Conservation (phyloP, 768 basidiomycete species). For the Pisolithus albus region DNA sequence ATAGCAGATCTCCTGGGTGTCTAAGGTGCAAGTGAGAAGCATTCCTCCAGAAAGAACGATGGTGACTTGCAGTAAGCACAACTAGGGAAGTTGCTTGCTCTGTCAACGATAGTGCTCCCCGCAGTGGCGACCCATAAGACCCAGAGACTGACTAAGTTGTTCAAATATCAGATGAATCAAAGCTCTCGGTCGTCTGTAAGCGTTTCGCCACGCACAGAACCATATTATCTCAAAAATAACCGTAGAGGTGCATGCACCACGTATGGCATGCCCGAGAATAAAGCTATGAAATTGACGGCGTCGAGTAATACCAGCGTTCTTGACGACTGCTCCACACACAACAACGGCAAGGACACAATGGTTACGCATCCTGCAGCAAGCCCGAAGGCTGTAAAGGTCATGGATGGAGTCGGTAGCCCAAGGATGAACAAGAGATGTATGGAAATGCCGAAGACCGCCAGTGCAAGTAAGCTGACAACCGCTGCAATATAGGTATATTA, state of each 20-base stretch:
- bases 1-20: slow-evolving; percentile 8
- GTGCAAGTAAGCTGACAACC: slow-evolving; percentile 8
- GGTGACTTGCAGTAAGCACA: slow-evolving; percentile 4
- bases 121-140: slow-evolving; percentile 15
- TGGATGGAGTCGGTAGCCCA: too few species aligned
- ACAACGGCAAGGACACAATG: slow-evolving; percentile 16
- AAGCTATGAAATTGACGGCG: slow-evolving; percentile 9
- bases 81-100: slow-evolving; percentile 5
- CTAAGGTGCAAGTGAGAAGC: neutral
- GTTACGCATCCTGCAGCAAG: slow-evolving; percentile 11
- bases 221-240: slow-evolving; percentile 21
- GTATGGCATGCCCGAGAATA: slow-evolving; percentile 5
- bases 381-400: slow-evolving; percentile 13
- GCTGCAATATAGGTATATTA: slow-evolving; percentile 7
- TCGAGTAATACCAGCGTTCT: neutral
- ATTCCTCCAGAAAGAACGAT: neutral
- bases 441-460: slow-evolving; percentile 18
- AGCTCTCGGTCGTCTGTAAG: neutral
- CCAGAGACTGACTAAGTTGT: slow-evolving; percentile 16
- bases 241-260: slow-evolving; percentile 13
- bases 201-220: slow-evolving; percentile 14
- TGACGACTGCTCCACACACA: slow-evolving; percentile 12
- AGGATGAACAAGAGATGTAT: slow-evolving; percentile 8
- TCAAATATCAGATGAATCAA: slow-evolving; percentile 1
- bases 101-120: slow-evolving; percentile 7